A percentile compares a stretch with the other conserved stretches of the same genome.
These are phyloP conservation scores for Rhizopogon sp. DNA, from an alignment of 768 basidiomycete species.

Conservation along the genomic window DNA sequence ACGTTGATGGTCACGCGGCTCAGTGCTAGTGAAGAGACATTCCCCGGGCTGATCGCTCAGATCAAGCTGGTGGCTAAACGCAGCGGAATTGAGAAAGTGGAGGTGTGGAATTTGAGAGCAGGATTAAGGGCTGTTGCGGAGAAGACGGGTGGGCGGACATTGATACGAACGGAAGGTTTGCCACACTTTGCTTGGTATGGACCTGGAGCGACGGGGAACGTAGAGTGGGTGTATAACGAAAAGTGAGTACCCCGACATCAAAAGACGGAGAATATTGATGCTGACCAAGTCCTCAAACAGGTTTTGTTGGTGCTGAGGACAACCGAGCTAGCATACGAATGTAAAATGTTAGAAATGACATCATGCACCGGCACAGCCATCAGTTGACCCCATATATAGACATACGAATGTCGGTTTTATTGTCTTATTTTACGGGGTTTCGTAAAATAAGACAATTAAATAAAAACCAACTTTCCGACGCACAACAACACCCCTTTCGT, in stretches of 20 bases:
- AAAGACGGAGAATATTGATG: background rate
- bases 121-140: conserved; percentile 24
- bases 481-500: too few species aligned
- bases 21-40: conserved; percentile 22
- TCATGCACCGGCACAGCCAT: too few species aligned
- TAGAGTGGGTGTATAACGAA: conserved; percentile 48
- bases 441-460: too few species aligned
- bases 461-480: too few species aligned
- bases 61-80: conserved; percentile 31
- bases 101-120: conserved; percentile 42
- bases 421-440: too few species aligned
- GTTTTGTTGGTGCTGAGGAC: background rate
- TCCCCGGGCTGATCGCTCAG: conserved; percentile 30
- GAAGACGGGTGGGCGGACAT: conserved; percentile 25
- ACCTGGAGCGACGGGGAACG: conserved; percentile 20
- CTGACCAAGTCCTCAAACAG: background rate
- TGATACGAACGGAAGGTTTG: conserved; percentile 34
- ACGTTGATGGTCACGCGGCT: conserved; percentile 43
- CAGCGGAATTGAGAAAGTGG: conserved; percentile 32
- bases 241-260: conserved; percentile 25
- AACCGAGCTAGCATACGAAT: too few species aligned
- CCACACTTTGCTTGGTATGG: conserved; percentile 50
- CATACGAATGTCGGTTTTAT: too few species aligned
- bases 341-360: too few species aligned
- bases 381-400: too few species aligned